These are phyloP conservation scores for Fragaria iinumae DNA, from an alignment of 306 rosid species.

Conservation along the genomic window DNA sequence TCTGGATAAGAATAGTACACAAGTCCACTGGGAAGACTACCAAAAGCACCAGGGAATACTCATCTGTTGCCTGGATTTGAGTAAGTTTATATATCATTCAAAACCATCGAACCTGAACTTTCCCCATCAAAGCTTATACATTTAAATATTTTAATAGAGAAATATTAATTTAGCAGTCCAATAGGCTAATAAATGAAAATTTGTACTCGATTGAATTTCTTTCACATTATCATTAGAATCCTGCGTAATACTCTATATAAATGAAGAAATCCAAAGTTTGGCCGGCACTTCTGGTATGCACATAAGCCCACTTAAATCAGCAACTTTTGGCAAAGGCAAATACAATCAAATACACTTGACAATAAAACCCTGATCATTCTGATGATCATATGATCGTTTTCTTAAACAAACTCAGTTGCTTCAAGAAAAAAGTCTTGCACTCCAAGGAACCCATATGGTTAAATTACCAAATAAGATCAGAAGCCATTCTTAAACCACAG, in stretches of 20 bases:
- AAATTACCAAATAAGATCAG: slow-evolving; percentile 5
- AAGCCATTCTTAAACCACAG: background rate
- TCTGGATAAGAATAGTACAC: slow-evolving; percentile 6
- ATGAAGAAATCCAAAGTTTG: background rate
- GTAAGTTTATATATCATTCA: background rate
- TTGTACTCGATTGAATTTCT: slow-evolving; percentile 8
- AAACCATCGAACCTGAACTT: background rate
- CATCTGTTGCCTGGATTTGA: background rate
- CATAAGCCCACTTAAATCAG: background rate
- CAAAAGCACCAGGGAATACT: slow-evolving; percentile 13
- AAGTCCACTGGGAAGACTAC: background rate
- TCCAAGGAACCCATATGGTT: background rate
- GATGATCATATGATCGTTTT: background rate
- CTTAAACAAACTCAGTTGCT: background rate
- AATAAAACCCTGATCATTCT: background rate
- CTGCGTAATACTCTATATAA: background rate
- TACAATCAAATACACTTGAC: background rate
- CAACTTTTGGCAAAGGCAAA: background rate
- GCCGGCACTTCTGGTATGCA: background rate
- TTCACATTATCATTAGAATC: background rate
- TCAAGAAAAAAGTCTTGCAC: slow-evolving; percentile 2
- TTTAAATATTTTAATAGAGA: background rate
- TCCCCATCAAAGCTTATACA: background rate
- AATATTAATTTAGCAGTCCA: background rate
- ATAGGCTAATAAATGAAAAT: background rate